Evolutionary conservation across 2,329 filamentous ascomycete species (phyloP).

Genomic region (Dryadomyces sulphureus): DNA sequence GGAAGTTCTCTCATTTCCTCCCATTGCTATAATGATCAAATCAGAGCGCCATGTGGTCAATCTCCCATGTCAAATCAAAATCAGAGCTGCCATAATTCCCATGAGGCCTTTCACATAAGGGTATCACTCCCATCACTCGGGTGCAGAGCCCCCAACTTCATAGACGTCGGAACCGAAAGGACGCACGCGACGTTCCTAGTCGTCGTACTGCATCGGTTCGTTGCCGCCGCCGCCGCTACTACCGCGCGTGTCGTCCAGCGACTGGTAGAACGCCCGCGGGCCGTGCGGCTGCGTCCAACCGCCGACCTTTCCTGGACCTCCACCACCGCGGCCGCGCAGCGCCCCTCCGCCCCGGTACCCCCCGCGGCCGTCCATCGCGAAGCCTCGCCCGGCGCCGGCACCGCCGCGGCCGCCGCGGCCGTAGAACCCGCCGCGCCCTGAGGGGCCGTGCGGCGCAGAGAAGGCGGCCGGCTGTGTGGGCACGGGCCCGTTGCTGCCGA

Average conservation of each 20-base stretch:
- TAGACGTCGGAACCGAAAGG: too few relatives aligned
- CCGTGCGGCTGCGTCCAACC: background rate
- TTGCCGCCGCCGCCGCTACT: background rate
- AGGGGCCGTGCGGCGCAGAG: conserved; percentile 1
- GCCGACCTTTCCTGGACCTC: background rate
- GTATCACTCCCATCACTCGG: too few relatives aligned
- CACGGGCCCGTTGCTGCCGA: background rate
- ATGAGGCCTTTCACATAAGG: too few relatives aligned
- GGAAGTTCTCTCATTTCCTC: too few relatives aligned
- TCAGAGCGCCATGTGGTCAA: too few relatives aligned
- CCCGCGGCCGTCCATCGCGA: background rate
- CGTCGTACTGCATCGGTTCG: conserved; percentile 8
- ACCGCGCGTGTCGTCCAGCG: conserved; percentile 8
- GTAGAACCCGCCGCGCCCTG: conserved; percentile 6
- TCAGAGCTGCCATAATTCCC: too few relatives aligned
- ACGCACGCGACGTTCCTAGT: background rate
- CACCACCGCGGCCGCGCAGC: too few relatives aligned
- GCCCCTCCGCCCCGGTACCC: conserved; percentile 4
- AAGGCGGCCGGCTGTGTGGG: conserved; percentile 5
- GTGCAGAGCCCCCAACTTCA: too few relatives aligned
- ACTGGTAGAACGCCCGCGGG: conserved; percentile 8
- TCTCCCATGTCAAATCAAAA: too few relatives aligned
- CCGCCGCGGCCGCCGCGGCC: conserved; percentile 3
- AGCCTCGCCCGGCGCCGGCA: background rate
- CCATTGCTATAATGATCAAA: too few relatives aligned